Evolutionary conservation across 2,329 filamentous ascomycete species (phyloP), one percentile per base, ranked within the genome.

Genomic region (Arthroderma uncinatum): DNA sequence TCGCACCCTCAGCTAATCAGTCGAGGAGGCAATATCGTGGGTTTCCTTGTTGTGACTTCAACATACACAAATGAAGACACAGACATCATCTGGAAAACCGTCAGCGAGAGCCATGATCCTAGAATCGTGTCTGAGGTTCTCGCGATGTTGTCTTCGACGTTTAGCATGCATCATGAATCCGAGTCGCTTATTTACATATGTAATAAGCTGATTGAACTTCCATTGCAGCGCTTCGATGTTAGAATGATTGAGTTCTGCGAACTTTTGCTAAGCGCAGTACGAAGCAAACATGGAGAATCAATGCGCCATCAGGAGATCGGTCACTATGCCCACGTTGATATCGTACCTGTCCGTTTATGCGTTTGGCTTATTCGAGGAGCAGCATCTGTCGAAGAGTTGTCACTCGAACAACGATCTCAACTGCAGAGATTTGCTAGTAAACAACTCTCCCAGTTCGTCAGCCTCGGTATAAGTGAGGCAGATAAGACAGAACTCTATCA

Each of bases 1-100:
- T 96, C 92, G 33, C 93, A 97, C 66, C 89, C 91, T 0, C 90
- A 95, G 66, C 82, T 97, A 55, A 93, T 94, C 19, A 78, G 80
- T 36, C 83, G 90, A 63, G 88, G 88, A 65, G 79, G 80, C 40
- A 95, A 95, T 61, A 87, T 97, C 55, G 78, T 96, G 52, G 88
- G 88, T 0, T 97, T 97, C 65, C 76, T 97, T 54, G 81, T 89
- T 21, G 86, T 93, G 12, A 93, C 88, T 0, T 78, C 79, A 56
- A 85, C 82, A 12, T 95, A 92, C 70, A 82, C 80, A 0, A 71
- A 82, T 34, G 72, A 79, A 19, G 86, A 94, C 65, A 87, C 87
- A 0, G 86, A 95, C 66, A 79, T 82, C 14, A 81, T 96, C 60
- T 97, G 92, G 92, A 82, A 85, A 59, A 88, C 88, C 0, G 83